phyloP scores from a whole-genome alignment of 495 filamentous ascomycete genomes.

The Hypoxylon intermedium region DNA sequence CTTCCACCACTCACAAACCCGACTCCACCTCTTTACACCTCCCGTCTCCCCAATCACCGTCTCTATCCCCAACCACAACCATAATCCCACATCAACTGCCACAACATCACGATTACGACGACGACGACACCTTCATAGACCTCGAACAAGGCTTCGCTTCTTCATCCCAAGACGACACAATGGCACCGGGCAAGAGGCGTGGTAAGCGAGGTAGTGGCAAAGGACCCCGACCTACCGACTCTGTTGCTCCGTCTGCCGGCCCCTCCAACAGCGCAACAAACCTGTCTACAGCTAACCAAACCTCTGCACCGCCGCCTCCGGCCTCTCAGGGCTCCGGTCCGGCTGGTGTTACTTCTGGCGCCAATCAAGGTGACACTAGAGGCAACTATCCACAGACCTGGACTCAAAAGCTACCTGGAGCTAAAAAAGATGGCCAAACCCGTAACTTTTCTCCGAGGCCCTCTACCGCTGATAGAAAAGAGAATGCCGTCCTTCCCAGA shows the following conservation, averaged over 20 bases:
- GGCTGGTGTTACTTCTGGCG: conserved; percentile 26
- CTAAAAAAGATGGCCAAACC: conserved; percentile 2
- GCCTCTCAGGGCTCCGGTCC: conserved; percentile 10
- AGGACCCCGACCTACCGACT: neutral
- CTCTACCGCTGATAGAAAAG: conserved; percentile 14
- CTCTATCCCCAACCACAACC: neutral
- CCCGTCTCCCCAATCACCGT: conserved; percentile 1
- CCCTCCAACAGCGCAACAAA: conserved; percentile 7
- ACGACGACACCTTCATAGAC: conserved; percentile 21
- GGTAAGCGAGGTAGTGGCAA: conserved; percentile 30
- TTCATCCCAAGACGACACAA: conserved; percentile 16
- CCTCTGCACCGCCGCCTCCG: conserved; percentile 9
- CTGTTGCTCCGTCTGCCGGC: conserved; percentile 7
- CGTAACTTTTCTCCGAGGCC: neutral
- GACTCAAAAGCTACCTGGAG: conserved; percentile 16
- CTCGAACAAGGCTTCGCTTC: conserved; percentile 24
- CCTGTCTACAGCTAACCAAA: conserved; percentile 2
- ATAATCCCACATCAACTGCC: neutral
- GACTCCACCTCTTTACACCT: conserved; percentile 1
- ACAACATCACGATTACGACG: too few species aligned
- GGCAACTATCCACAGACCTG: conserved; percentile 16
- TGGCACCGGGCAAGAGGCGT: conserved; percentile 33
- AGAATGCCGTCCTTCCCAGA: conserved; percentile 23
- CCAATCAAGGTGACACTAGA: conserved; percentile 38
- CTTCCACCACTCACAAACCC: conserved; percentile 1